Base-by-base conservation (phyloP, 176 grass and related monocot species). In the Aegilops sharonensis region DNA sequence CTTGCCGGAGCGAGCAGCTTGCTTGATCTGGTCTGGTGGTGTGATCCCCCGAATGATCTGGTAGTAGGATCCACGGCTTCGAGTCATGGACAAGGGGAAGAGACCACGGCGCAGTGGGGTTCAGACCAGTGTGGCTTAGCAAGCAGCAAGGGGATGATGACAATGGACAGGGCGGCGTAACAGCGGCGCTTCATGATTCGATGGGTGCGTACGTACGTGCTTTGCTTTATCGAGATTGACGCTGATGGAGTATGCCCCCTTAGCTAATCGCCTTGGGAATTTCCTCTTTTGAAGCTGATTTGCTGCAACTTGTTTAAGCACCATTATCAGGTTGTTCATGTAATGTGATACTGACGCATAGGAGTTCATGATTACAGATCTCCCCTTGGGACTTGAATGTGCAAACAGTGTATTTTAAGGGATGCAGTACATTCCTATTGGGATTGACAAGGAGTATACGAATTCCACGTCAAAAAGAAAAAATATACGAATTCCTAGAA, bases 81-180 rank as follows among this genome's bases (percentile, higher is more conserved):
- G 71, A 81, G 82, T 85, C 70, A 52, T 64, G n/a, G 59, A 78
- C 89, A 88, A 91, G 77, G 29, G 82, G 85, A 85, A 88, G 84
- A 74, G 35, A 84, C 89, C 89, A 68, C 32, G 68, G 76, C 45
- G 11, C 66, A 36, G 67, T 84, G 70, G 68, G 66, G 80, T 15
- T 87, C 66, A 47, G 57, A 75, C 47, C 31, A 32, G 15, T 73
- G 85, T 37, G 45, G 60, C 68, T 62, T 75, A 10, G 35, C 31
- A 30, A 21, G 88, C 23, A 37, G 50, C 64, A 71, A 78, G 18
- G 29, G 79, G 64, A 86, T 61, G 67, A 69, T 77, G 66, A 63
- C 84, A 82, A 88, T 24, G 30, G 81, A 31, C 30, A 72, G 75
- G 52, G 54, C 23, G 37, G 29, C 47, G 18, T 29, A 72, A 61